A percentile compares a stretch with the other conserved stretches of the same genome.
These are phyloP conservation scores for Aspergillus amoenus DNA, from an alignment of 2,329 filamentous ascomycete species.

Conservation along the genomic window DNA sequence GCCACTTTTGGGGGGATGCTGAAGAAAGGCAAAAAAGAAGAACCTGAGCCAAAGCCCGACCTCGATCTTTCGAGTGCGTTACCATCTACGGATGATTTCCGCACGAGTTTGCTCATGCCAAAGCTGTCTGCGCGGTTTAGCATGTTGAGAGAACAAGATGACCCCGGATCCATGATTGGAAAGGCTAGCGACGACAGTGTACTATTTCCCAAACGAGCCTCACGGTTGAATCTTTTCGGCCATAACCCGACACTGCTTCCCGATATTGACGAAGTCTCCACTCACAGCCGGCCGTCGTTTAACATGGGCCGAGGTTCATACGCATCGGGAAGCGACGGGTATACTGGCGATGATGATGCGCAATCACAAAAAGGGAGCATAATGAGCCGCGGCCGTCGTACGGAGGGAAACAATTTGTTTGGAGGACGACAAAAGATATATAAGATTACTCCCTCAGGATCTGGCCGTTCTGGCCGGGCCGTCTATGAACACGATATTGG, in stretches of 20 bases:
- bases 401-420: slow-evolving; percentile 89
- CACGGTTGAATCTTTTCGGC: slow-evolving; percentile 72
- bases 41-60: slow-evolving; percentile 52
- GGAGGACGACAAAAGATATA: slow-evolving; percentile 96
- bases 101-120: slow-evolving; percentile 94
- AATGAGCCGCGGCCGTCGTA: slow-evolving; percentile 79
- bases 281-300: slow-evolving; percentile 59
- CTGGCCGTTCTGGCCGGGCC: slow-evolving; percentile 53
- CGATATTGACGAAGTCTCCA: slow-evolving; percentile 88
- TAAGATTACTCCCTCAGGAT: slow-evolving; percentile 64
- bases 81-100: slow-evolving; percentile 83
- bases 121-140: slow-evolving; percentile 93
- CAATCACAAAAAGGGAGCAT: slow-evolving; percentile 62
- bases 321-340: slow-evolving; percentile 58
- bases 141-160: slow-evolving; percentile 93
- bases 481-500: slow-evolving; percentile 87
- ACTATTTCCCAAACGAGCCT: slow-evolving; percentile 76
- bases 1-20: slow-evolving; percentile 36
- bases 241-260: slow-evolving; percentile 60
- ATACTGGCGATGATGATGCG: slow-evolving; percentile 64
- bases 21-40: slow-evolving; percentile 53
- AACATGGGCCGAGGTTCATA: slow-evolving; percentile 65
- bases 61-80: slow-evolving; percentile 73
- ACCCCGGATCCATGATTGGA: slow-evolving; percentile 81
- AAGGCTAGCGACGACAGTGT: slow-evolving; percentile 97